phyloP scores from a whole-genome alignment of 208 protist species.

The Trypanosoma caninum region DNA sequence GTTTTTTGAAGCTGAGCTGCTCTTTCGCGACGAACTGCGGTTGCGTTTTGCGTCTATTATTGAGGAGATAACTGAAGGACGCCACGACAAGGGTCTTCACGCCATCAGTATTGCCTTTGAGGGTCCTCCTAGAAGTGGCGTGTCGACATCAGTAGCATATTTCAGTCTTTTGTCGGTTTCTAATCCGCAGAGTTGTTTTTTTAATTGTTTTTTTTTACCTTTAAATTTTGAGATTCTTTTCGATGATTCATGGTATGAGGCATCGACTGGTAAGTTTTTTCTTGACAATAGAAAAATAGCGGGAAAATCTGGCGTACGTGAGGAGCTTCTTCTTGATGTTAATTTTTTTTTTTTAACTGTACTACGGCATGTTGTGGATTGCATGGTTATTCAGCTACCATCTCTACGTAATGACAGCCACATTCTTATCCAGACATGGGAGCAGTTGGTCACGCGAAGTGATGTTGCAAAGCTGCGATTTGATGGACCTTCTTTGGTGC shows the following conservation, averaged over 20 bases:
- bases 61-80: neutral
- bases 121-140: slow-evolving; percentile 65
- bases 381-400: slow-evolving; percentile 51
- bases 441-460: slow-evolving; percentile 27
- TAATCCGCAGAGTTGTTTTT: slow-evolving; percentile 7
- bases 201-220: slow-evolving; percentile 42
- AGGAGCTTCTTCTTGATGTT: slow-evolving; percentile 31
- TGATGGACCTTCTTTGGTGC: slow-evolving; percentile 25
- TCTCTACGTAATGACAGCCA: slow-evolving; percentile 32
- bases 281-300: neutral
- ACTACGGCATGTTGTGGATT: slow-evolving; percentile 50
- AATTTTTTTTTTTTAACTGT: slow-evolving; percentile 47
- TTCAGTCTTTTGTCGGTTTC: slow-evolving; percentile 23
- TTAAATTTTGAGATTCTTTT: slow-evolving; percentile 60
- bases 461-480: slow-evolving; percentile 28
- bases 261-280: neutral
- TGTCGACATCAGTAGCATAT: slow-evolving; percentile 53
- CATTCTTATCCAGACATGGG: slow-evolving; percentile 59
- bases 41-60: slow-evolving; percentile 4
- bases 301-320: too few species aligned
- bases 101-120: slow-evolving; percentile 40
- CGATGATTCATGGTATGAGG: neutral
- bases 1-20: slow-evolving; percentile 20
- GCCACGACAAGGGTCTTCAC: neutral
- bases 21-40: slow-evolving; percentile 20